Conservation (phyloP, 768 basidiomycete genomes). For the Royoungia palumana region DNA sequence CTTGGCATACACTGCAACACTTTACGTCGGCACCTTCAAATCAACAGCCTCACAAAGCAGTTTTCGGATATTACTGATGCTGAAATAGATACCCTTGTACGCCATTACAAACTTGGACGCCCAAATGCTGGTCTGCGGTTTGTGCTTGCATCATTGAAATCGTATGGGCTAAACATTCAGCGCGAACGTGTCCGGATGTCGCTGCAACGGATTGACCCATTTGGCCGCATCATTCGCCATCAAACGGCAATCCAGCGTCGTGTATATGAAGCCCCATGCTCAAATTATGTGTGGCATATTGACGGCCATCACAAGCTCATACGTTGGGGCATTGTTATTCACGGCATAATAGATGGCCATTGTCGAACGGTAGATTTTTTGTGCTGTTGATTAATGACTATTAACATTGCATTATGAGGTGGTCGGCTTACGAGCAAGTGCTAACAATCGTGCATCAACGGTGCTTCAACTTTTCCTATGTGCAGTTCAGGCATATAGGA, state of each 20-base stretch:
- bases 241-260: background rate
- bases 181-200: background rate
- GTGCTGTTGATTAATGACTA: no score
- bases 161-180: background rate
- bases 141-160: background rate
- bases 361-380: slow-evolving; percentile 17
- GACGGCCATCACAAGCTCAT: slow-evolving; percentile 32
- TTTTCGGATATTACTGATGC: slow-evolving; percentile 15
- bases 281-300: slow-evolving; percentile 19
- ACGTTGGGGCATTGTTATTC: slow-evolving; percentile 25
- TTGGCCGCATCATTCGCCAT: background rate
- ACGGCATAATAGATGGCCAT: slow-evolving; percentile 28
- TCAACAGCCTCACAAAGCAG: slow-evolving; percentile 3
- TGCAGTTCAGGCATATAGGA: slow-evolving; percentile 11
- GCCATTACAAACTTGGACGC: slow-evolving; percentile 6
- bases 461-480: slow-evolving; percentile 24
- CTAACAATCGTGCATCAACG: slow-evolving; percentile 25
- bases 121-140: slow-evolving; percentile 21
- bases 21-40: slow-evolving; percentile 8
- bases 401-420: slow-evolving; percentile 6
- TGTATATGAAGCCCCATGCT: background rate
- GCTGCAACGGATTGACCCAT: background rate
- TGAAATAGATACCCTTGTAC: slow-evolving; percentile 18
- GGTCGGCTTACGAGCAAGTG: slow-evolving; percentile 18
- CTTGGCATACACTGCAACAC: slow-evolving; percentile 17